Conservation (phyloP, 129 eudicot genomes). For the Apium graveolens region DNA sequence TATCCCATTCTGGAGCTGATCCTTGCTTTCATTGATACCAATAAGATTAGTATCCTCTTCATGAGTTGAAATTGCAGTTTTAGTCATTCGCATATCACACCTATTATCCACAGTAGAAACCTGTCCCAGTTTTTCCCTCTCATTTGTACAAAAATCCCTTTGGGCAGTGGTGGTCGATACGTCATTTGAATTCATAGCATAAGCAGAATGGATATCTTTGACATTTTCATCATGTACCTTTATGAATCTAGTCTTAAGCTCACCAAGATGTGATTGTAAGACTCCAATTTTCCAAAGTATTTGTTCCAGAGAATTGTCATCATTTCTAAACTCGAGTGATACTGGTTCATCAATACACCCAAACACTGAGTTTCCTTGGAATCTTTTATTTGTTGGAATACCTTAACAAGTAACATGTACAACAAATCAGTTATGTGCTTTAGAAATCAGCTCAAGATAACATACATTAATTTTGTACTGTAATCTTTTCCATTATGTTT, state of each 20-base stretch:
- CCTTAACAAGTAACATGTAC: constrained; percentile 9
- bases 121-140: constrained; percentile 27
- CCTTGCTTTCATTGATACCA: constrained; percentile 29
- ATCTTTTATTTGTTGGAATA: constrained; percentile 19
- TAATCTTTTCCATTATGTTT: not conserved
- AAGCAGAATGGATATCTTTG: constrained; percentile 30
- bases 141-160: constrained; percentile 28
- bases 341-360: constrained; percentile 27
- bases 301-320: constrained; percentile 45
- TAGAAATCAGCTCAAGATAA: constrained; percentile 1
- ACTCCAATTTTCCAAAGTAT: constrained; percentile 47
- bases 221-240: constrained; percentile 36
- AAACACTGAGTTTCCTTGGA: constrained; percentile 21
- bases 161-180: constrained; percentile 27
- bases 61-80: constrained; percentile 34
- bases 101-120: constrained; percentile 21
- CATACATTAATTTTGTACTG: not conserved
- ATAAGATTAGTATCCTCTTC: constrained; percentile 31
- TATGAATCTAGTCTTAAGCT: constrained; percentile 39
- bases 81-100: not conserved
- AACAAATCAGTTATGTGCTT: not conserved
- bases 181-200: constrained; percentile 23
- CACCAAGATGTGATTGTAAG: constrained; percentile 35
- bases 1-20: constrained; percentile 25
- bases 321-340: constrained; percentile 43